phyloP scores from a whole-genome alignment of 1,284 basidiomycete species.

The Megacollybia platyphylla region DNA sequence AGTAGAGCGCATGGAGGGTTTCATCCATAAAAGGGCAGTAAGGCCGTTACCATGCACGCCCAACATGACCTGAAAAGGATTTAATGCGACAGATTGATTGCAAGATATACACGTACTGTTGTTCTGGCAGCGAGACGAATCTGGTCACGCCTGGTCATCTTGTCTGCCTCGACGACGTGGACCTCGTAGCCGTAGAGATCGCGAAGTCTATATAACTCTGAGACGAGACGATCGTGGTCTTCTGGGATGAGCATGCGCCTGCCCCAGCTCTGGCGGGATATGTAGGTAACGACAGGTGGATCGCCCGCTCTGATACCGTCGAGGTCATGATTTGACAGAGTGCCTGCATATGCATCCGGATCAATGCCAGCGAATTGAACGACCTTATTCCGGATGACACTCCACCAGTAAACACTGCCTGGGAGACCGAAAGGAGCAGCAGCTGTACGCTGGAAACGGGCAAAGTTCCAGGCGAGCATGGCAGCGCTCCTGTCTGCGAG shows the following conservation, averaged over 20 bases:
- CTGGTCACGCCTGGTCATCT: constrained; percentile 19
- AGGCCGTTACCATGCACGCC: constrained; percentile 83
- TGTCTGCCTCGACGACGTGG: constrained; percentile 20
- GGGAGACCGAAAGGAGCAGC: constrained; percentile 62
- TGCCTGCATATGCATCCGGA: constrained; percentile 20
- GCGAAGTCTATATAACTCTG: constrained; percentile 17
- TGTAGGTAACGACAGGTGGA: constrained; percentile 24
- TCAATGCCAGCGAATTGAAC: constrained; percentile 56
- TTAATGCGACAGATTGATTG: constrained; percentile 1
- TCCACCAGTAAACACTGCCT: constrained; percentile 74
- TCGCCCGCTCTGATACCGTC: constrained; percentile 2
- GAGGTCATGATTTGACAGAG: constrained; percentile 10
- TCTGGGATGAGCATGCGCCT: constrained; percentile 17
- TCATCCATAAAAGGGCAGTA: constrained; percentile 79
- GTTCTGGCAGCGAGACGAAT: constrained; percentile 20
- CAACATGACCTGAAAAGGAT: constrained; percentile 57
- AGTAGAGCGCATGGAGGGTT: constrained; percentile 56
- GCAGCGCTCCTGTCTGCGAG: constrained; percentile 76
- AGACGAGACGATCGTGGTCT: constrained; percentile 18
- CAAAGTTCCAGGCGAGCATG: constrained; percentile 57
- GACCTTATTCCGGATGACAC: constrained; percentile 59
- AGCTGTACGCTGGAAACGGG: constrained; percentile 63
- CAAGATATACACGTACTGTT: constrained; percentile 16
- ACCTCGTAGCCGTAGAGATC: constrained; percentile 20
- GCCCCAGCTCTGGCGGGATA: constrained; percentile 20